Conservation (phyloP, 441 rosid species). For the Erodium trifolium region DNA sequence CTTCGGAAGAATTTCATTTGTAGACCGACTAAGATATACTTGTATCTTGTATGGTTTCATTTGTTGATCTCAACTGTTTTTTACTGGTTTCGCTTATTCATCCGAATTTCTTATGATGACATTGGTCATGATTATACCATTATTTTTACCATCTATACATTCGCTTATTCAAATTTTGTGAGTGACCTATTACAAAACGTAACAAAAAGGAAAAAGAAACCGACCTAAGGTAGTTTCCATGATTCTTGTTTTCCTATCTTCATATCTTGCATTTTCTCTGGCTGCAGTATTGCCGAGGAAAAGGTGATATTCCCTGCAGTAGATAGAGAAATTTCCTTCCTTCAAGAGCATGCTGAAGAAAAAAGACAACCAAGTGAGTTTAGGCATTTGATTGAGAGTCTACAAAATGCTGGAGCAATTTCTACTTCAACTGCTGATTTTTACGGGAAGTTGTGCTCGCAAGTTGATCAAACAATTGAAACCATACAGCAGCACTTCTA, state of each 20-base stretch:
- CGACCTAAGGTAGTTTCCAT: too few relatives aligned
- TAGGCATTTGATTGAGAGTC: constrained; percentile 47
- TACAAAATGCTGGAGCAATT: constrained; percentile 50
- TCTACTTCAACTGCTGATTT: constrained; percentile 44
- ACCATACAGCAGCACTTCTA: constrained; percentile 58
- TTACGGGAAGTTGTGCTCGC: constrained; percentile 44
- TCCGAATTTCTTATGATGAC: background rate
- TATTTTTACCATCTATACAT: constrained; percentile 13
- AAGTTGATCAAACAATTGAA: constrained; percentile 59
- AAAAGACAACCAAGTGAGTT: constrained; percentile 53
- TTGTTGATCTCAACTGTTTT: background rate
- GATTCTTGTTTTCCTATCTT: too few relatives aligned
- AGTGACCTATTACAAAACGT: too few relatives aligned
- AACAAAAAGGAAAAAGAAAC: too few relatives aligned
- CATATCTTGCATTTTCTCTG: background rate
- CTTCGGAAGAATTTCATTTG: background rate
- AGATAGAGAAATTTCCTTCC: constrained; percentile 56
- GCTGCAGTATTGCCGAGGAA: constrained; percentile 73
- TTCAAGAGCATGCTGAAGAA: constrained; percentile 69
- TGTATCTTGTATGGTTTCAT: too few relatives aligned
- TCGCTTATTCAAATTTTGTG: constrained; percentile 8
- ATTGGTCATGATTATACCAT: background rate
- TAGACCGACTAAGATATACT: background rate
- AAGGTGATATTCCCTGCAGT: constrained; percentile 75
- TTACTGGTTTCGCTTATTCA: background rate